Evolutionary conservation across 1,284 basidiomycete species (phyloP).

Genomic region (Sanguinoderma infundibulare): DNA sequence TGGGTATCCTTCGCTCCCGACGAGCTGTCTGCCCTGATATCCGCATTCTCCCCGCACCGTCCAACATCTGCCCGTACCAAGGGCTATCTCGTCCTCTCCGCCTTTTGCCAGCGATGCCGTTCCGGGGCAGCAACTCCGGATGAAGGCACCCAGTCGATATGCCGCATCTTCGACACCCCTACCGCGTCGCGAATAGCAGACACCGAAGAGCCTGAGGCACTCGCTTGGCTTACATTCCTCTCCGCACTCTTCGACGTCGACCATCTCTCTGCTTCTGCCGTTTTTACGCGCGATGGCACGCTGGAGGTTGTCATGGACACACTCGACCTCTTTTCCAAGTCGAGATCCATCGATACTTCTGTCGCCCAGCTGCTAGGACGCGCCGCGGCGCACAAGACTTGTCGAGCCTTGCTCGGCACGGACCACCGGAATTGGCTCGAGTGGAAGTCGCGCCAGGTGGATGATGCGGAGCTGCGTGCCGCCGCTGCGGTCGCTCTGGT

Average conservation of each 20-base stretch:
- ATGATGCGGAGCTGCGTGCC: slow-evolving; percentile 54
- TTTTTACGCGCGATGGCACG: slow-evolving; percentile 66
- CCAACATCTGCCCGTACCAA: slow-evolving; percentile 55
- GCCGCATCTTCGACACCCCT: slow-evolving; percentile 50
- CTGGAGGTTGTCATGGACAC: slow-evolving; percentile 66
- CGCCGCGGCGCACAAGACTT: slow-evolving; percentile 73
- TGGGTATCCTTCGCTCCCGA: slow-evolving; percentile 48
- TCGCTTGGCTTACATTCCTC: slow-evolving; percentile 65
- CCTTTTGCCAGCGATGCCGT: slow-evolving; percentile 64
- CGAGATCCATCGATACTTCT: slow-evolving; percentile 47
- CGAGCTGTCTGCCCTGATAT: slow-evolving; percentile 57
- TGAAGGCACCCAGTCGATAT: slow-evolving; percentile 51
- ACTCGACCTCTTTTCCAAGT: slow-evolving; percentile 62
- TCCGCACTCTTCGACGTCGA: slow-evolving; percentile 80
- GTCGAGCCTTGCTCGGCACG: slow-evolving; percentile 62
- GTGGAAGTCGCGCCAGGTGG: slow-evolving; percentile 51
- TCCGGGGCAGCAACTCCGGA: slow-evolving; percentile 41
- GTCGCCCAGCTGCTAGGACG: slow-evolving; percentile 76
- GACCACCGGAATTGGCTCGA: slow-evolving; percentile 68
- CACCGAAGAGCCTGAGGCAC: slow-evolving; percentile 52
- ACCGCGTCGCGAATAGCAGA: slow-evolving; percentile 55
- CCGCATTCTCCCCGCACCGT: slow-evolving; percentile 56
- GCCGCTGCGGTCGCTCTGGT: slow-evolving; percentile 76
- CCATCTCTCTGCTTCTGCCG: slow-evolving; percentile 59
- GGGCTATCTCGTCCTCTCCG: slow-evolving; percentile 67